These are phyloP conservation scores for Sporisorium reilianum DNA, from an alignment of 1,284 basidiomycete species.

Conservation along the genomic window DNA sequence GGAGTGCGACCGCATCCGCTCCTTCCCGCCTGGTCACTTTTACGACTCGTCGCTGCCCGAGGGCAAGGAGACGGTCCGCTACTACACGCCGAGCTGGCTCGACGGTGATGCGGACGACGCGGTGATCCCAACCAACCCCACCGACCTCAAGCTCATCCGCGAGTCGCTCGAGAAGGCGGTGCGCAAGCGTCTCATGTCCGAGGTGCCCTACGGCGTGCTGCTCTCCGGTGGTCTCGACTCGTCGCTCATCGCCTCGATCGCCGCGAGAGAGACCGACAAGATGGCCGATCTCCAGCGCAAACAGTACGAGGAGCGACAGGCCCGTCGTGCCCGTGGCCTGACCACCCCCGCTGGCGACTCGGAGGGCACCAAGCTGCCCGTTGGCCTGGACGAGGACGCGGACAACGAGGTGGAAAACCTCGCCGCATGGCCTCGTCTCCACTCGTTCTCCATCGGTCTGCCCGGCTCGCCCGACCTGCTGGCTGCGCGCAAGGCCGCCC, in stretches of 20 bases:
- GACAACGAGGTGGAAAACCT: constrained; percentile 63
- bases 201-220: constrained; percentile 97
- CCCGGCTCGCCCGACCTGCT: constrained; percentile 94
- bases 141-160: constrained; percentile 75
- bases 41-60: constrained; percentile 66
- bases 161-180: constrained; percentile 91
- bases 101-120: constrained; percentile 72
- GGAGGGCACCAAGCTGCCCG: constrained; percentile 70
- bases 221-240: constrained; percentile 96
- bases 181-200: constrained; percentile 95
- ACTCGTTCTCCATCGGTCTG: constrained; percentile 97
- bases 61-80: constrained; percentile 68
- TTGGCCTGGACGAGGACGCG: constrained; percentile 66
- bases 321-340: constrained; percentile 51
- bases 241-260: constrained; percentile 94
- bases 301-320: constrained; percentile 73
- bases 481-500: constrained; percentile 93
- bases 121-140: constrained; percentile 76
- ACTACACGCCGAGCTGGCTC: constrained; percentile 70
- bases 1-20: constrained; percentile 93
- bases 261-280: constrained; percentile 96
- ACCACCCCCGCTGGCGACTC: constrained; percentile 62
- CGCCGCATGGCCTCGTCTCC: constrained; percentile 93
- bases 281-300: constrained; percentile 72
- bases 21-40: constrained; percentile 97